phyloP scores from a whole-genome alignment of 2,329 filamentous ascomycete species.

The Exophiala sp. region DNA sequence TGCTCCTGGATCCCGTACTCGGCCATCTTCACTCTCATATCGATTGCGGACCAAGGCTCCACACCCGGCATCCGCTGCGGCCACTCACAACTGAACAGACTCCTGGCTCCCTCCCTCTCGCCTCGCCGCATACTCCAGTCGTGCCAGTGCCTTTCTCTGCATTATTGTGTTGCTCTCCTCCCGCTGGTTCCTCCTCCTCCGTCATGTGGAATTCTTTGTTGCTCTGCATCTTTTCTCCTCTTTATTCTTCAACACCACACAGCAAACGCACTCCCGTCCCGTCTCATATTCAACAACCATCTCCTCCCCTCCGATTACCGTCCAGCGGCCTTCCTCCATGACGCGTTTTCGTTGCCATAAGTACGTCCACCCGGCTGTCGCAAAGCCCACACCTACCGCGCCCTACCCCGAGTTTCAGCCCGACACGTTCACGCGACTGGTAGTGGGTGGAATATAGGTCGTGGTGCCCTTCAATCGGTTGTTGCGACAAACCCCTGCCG shows the following conservation, averaged over 20 bases:
- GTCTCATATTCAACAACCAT: constrained; percentile 4
- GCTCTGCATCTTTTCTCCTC: constrained; percentile 4
- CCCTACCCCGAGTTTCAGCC: neutral
- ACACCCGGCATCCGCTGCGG: constrained; percentile 8
- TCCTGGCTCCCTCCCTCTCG: constrained; percentile 7
- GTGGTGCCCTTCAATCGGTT: constrained; percentile 6
- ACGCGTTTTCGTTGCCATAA: constrained; percentile 21
- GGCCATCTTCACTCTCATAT: too few species aligned
- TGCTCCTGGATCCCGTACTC: too few species aligned
- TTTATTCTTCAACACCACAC: constrained; percentile 9
- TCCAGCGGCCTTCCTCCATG: constrained; percentile 9
- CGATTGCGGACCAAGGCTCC: constrained; percentile 15
- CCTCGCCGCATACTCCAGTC: constrained; percentile 3
- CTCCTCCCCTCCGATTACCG: constrained; percentile 7
- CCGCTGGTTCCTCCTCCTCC: constrained; percentile 14
- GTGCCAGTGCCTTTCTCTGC: constrained; percentile 5
- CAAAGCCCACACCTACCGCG: constrained; percentile 10
- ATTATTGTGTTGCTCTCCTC: constrained; percentile 9
- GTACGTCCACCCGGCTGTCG: constrained; percentile 17
- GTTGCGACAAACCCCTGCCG: neutral
- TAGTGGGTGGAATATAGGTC: constrained; percentile 5
- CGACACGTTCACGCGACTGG: constrained; percentile 13
- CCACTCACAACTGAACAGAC: constrained; percentile 10
- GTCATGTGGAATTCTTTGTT: constrained; percentile 19
- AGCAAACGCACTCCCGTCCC: constrained; percentile 3